Base-by-base conservation (phyloP, 768 basidiomycete species). In the Astraeus odoratus region DNA sequence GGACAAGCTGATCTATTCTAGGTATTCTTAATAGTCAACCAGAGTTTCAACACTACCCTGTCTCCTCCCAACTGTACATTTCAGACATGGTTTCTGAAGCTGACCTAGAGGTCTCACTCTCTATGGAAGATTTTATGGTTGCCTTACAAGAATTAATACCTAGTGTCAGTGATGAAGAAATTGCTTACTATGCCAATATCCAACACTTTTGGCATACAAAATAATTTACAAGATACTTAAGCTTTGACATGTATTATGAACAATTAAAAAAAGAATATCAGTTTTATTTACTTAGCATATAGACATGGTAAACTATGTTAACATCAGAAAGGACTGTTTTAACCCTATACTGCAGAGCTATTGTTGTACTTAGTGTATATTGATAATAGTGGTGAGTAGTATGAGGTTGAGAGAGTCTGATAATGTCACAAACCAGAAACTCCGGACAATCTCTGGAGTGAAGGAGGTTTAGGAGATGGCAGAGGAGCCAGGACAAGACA, bases 1-100 rank as follows among this genome's bases (percentile, higher is more conserved):
- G 16, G 10, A 10, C 3, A 2, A 29, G 7, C 9, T 41, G 22
- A 45, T 19, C 15, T 18, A 30, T 24, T 42, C 24, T 20, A 76
- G 74, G 58, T 18, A 46, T 56, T 22, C 50, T 81, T 10, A 92
- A 92, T 55, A 57, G 61, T 15, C 51, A 65, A 24, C 65, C 71
- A 0, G 64, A 67, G 7, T 60, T 70, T 27, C 57, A 68, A 27
- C 57, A 60, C 0, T 75, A 85, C 52, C 81, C 84, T 0, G 67
- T 97, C 24, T 94, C 91, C 2, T 74, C 92, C 0, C 92, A 95
- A 57, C 95, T 92, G 56, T 97, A 89, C 55, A 77, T 97, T 7
- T 75, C 84, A 9, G 91, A 93, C 58, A 70, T 96, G 52, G 91
- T 90, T 0, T 68, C 69, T 5, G 63, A 74, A 0, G 71, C 70